phyloP scores from a whole-genome alignment of 2,329 filamentous ascomycete species.

The Hymenoscyphus linearis region DNA sequence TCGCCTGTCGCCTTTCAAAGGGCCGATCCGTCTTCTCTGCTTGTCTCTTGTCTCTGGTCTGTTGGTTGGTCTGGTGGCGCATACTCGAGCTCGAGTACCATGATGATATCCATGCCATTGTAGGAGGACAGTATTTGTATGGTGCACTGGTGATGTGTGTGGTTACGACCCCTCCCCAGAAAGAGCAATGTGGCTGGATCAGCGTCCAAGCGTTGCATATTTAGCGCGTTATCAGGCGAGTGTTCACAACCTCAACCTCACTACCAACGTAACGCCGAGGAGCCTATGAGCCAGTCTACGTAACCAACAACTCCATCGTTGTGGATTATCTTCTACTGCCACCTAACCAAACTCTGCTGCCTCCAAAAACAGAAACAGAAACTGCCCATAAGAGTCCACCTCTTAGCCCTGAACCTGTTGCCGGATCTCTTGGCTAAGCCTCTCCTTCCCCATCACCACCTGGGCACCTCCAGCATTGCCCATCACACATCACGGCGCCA shows the following conservation, averaged over 20 bases:
- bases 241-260: background rate
- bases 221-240: conserved; percentile 1
- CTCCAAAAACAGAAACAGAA: too few species aligned
- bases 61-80: background rate
- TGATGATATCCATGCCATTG: background rate
- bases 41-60: background rate
- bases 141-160: background rate
- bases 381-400: background rate
- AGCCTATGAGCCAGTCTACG: background rate
- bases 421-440: background rate
- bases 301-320: background rate
- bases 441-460: background rate
- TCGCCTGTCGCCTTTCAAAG: conserved; percentile 4
- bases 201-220: background rate
- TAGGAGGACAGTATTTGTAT: background rate
- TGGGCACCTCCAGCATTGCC: too few species aligned
- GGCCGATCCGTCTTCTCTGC: conserved; percentile 6
- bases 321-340: background rate
- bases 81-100: too few species aligned
- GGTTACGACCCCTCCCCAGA: background rate
- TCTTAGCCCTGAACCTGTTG: background rate
- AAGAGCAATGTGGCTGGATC: background rate
- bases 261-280: background rate
- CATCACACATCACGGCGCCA: background rate
- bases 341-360: too few species aligned